These are phyloP conservation scores for Termitomyces sp. DNA, from an alignment of 768 basidiomycete species.

Conservation along the genomic window DNA sequence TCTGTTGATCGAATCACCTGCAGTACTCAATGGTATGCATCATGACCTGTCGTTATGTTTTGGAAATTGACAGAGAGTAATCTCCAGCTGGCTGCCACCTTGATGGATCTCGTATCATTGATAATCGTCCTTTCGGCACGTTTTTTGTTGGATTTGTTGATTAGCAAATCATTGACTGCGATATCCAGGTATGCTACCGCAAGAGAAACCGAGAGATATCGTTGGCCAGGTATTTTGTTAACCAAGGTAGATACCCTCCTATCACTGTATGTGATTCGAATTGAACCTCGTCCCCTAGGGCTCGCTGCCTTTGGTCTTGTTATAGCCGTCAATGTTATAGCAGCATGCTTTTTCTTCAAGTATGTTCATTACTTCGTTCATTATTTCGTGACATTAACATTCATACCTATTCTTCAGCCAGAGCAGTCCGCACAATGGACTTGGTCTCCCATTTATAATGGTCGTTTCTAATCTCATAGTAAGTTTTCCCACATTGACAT, in stretches of 20 bases:
- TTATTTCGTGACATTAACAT: too few relatives aligned
- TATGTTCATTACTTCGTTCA: conserved; percentile 8
- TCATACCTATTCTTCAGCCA: conserved; percentile 20
- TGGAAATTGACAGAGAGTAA: not conserved
- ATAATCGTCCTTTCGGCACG: conserved; percentile 31
- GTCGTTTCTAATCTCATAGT: conserved; percentile 34
- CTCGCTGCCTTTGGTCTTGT: conserved; percentile 29
- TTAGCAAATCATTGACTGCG: not conserved
- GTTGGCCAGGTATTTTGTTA: conserved; percentile 31
- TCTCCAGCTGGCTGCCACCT: conserved; percentile 27
- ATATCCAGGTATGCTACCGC: conserved; percentile 24
- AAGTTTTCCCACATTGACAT: conserved; percentile 5
- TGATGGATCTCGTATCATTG: conserved; percentile 37
- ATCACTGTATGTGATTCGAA: not conserved
- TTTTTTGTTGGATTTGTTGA: not conserved
- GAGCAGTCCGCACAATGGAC: conserved; percentile 25
- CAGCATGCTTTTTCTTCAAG: conserved; percentile 31
- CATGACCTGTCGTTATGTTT: not conserved
- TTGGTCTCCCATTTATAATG: conserved; percentile 34
- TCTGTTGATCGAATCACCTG: not conserved
- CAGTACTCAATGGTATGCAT: conserved; percentile 20
- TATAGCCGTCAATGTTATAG: conserved; percentile 24
- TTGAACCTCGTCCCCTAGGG: conserved; percentile 19
- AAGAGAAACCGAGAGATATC: conserved; percentile 26
- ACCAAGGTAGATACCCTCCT: conserved; percentile 26